Evolutionary conservation across 768 basidiomycete species (phyloP), one percentile per base, ranked within the genome.

Genomic region (Termitomyces eurrhizus): DNA sequence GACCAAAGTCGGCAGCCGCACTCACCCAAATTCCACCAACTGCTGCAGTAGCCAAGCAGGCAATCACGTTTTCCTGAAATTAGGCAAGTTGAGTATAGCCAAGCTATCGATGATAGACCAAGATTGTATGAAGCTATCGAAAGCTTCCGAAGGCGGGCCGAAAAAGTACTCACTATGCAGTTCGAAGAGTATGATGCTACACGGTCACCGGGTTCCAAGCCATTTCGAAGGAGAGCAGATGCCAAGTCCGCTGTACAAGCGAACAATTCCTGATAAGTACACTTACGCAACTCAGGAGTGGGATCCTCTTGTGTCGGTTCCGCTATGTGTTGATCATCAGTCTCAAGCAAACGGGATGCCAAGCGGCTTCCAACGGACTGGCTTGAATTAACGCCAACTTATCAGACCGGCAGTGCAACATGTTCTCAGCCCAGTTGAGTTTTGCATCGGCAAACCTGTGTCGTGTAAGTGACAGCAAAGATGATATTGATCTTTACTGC

Each of bases 401-500:
- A 33, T 75, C 69, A 42, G 83, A 82, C 62, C 86, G 83, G 68
- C 77, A 80, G 33, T 75, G 74, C 41, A 92, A 75, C 83, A 92
- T 87, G 67, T 92, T 92, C 75, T 93, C 89, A 24, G 91, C 89
- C 85, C 87, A 92, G 68, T 92, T 92, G 50, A 92, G 72, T 36
- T 72, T 76, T 4, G 90, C 85, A 54, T 83, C 80, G 32, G 72
- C 66, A 73, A 92, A 80, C 79, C 78, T 80, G 66, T 48, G n/a
- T 44, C 51, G 41, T 56, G 52, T 66, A 46, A 63, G 42, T 32
- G 21, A 44, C 57, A 46, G 21, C 46, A 64, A 29, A 60, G 49
- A 55, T 50, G 44, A 55, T 13, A 45, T 45, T 48, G 58, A 42
- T 57, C 52, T 36, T 60, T 36, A 52, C 52, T n/a, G 49, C 72